These are phyloP conservation scores for Crithidia mellificae DNA, from an alignment of 208 protist genomes.

Conservation along the genomic window DNA sequence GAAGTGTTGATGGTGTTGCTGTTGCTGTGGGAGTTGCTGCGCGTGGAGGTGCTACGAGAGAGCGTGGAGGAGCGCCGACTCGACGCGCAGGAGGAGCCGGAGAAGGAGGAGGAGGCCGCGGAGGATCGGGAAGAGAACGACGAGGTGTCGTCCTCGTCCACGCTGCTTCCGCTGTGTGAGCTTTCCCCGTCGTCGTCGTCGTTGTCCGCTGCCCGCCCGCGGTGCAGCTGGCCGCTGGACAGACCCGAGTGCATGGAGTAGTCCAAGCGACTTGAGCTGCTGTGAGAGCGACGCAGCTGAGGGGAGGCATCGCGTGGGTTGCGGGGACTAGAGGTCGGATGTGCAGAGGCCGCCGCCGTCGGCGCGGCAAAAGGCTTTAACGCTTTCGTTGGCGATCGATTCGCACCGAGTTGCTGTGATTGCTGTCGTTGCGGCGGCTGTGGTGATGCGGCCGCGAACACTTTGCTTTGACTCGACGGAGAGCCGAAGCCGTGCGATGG, in stretches of 20 bases:
- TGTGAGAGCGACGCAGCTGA: background rate
- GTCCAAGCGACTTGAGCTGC: background rate
- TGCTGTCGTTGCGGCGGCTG: background rate
- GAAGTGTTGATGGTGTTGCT: no score
- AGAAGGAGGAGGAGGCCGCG: background rate
- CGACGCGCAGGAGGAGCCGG: background rate
- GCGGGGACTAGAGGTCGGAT: background rate
- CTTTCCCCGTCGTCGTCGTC: background rate
- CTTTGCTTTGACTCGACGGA: background rate
- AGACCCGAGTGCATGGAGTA: background rate
- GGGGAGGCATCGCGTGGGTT: background rate
- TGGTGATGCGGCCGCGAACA: background rate
- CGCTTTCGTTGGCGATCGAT: no score
- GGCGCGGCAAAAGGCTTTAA: background rate
- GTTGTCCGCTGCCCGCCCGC: conserved; percentile 1
- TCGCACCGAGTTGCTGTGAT: no score
- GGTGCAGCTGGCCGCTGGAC: no score
- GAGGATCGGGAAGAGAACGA: conserved; percentile 11
- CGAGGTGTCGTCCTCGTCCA: background rate
- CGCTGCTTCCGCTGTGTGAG: background rate
- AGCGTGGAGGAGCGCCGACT: conserved; percentile 8
- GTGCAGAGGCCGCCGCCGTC: background rate
- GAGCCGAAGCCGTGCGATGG: no score
- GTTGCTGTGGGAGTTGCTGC: background rate
- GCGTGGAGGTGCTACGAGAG: conserved; percentile 1